Conservation (phyloP, 495 filamentous ascomycete genomes). For the Penicillium chermesinum region DNA sequence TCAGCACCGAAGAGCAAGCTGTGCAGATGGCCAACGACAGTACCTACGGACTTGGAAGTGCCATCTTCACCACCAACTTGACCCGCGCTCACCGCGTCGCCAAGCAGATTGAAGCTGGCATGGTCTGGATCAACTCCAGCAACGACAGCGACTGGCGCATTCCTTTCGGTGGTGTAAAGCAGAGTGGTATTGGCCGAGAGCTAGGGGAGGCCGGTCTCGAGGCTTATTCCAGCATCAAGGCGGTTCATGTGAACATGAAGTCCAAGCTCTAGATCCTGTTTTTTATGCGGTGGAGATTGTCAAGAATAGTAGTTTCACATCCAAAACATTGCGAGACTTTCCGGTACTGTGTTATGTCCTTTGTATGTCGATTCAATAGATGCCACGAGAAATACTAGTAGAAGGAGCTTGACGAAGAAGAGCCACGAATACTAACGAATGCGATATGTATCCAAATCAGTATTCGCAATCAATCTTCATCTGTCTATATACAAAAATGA, state of each 20-base stretch:
- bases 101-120: slow-evolving; percentile 46
- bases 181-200: slow-evolving; percentile 85
- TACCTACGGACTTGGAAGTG: slow-evolving; percentile 47
- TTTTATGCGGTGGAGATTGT: too few relatives aligned
- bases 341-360: too few relatives aligned
- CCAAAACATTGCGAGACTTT: too few relatives aligned
- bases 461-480: too few relatives aligned
- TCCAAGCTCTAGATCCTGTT: slow-evolving; percentile 21
- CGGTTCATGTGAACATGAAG: slow-evolving; percentile 64
- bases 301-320: too few relatives aligned
- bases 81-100: slow-evolving; percentile 43
- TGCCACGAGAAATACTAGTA: too few relatives aligned
- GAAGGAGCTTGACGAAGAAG: too few relatives aligned
- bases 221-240: slow-evolving; percentile 72
- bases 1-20: slow-evolving; percentile 47
- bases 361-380: too few relatives aligned
- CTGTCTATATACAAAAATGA: too few relatives aligned
- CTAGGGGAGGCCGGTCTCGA: slow-evolving; percentile 75
- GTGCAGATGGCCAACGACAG: slow-evolving; percentile 43
- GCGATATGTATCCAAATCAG: too few relatives aligned
- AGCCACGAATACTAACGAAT: too few relatives aligned
- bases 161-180: slow-evolving; percentile 89
- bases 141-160: slow-evolving; percentile 66
- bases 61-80: slow-evolving; percentile 45
- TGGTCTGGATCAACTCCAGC: slow-evolving; percentile 58